Conservation (phyloP, 768 basidiomycete species). For the Dentipellis fragilis region DNA sequence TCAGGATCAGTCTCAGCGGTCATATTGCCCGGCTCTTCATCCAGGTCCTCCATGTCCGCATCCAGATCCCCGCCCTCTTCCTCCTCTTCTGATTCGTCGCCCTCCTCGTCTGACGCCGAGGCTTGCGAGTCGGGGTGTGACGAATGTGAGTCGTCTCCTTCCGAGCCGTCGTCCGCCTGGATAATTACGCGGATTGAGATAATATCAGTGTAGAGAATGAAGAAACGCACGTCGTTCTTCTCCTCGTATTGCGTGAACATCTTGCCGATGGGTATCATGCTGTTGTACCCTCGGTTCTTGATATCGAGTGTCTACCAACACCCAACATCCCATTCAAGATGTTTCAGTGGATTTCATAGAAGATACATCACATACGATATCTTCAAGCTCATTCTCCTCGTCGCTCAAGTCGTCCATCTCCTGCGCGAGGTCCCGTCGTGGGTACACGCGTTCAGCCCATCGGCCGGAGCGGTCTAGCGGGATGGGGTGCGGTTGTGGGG, state of each 20-base stretch:
- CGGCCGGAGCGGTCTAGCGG: constrained; percentile 44
- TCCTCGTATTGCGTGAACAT: constrained; percentile 70
- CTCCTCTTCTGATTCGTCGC: constrained; percentile 22
- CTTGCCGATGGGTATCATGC: constrained; percentile 65
- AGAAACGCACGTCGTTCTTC: constrained; percentile 63
- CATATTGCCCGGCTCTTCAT: constrained; percentile 20
- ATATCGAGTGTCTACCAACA: constrained; percentile 42
- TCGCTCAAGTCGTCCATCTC: constrained; percentile 82
- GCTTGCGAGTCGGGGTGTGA: constrained; percentile 26
- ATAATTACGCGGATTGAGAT: constrained; percentile 18
- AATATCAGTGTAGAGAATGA: background rate
- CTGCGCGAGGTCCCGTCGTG: constrained; percentile 55
- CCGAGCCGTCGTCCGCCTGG: constrained; percentile 29
- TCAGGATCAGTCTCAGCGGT: constrained; percentile 35
- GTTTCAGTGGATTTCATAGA: background rate
- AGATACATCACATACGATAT: constrained; percentile 37
- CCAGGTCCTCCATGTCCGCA: constrained; percentile 51
- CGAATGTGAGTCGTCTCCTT: constrained; percentile 30
- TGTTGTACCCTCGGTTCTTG: constrained; percentile 55
- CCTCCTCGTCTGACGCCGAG: constrained; percentile 22
- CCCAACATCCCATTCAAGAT: no score
- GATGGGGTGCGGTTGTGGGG: constrained; percentile 54
- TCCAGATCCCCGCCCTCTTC: constrained; percentile 47
- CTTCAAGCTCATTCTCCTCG: constrained; percentile 76
- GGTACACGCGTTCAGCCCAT: constrained; percentile 47